Conservation (phyloP, 371 early-diverging fungal species). For the Mortierella sp. region DNA sequence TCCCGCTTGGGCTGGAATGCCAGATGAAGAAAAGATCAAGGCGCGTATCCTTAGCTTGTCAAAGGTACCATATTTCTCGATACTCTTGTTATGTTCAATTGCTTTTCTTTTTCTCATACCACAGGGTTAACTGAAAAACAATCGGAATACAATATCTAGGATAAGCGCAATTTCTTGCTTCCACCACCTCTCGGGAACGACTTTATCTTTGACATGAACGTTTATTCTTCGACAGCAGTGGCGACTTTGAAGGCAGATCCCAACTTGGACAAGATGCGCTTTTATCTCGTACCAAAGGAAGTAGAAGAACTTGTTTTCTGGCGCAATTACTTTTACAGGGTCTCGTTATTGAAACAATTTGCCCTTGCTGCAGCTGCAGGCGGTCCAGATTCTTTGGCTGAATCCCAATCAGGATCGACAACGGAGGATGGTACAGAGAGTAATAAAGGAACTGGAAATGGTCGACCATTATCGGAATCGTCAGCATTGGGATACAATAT, state of each 20-base stretch:
- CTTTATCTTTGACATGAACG: slow-evolving; percentile 76
- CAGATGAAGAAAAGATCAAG: slow-evolving; percentile 68
- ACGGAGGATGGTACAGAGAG: slow-evolving; percentile 7
- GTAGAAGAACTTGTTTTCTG: slow-evolving; percentile 75
- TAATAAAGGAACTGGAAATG: background rate
- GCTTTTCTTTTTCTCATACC: too few species aligned
- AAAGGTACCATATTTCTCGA: slow-evolving; percentile 52
- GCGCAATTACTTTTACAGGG: slow-evolving; percentile 85
- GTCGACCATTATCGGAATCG: slow-evolving; percentile 17
- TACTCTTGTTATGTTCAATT: too few species aligned
- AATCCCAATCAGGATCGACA: background rate
- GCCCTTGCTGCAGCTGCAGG: slow-evolving; percentile 35
- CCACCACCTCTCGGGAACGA: slow-evolving; percentile 76
- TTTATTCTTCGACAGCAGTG: slow-evolving; percentile 68
- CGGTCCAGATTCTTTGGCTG: slow-evolving; percentile 11
- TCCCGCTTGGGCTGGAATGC: slow-evolving; percentile 71
- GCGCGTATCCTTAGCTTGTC: slow-evolving; percentile 69
- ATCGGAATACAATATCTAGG: slow-evolving; percentile 52
- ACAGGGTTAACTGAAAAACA: too few species aligned
- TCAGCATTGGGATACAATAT: slow-evolving; percentile 50
- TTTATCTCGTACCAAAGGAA: slow-evolving; percentile 75
- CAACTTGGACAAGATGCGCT: slow-evolving; percentile 70
- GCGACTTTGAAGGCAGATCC: slow-evolving; percentile 73
- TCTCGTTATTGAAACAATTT: slow-evolving; percentile 69
- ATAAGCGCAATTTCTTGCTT: slow-evolving; percentile 75